Evolutionary conservation across 139 green algal species (phyloP).

Genomic region (Nannochloris sp.): DNA sequence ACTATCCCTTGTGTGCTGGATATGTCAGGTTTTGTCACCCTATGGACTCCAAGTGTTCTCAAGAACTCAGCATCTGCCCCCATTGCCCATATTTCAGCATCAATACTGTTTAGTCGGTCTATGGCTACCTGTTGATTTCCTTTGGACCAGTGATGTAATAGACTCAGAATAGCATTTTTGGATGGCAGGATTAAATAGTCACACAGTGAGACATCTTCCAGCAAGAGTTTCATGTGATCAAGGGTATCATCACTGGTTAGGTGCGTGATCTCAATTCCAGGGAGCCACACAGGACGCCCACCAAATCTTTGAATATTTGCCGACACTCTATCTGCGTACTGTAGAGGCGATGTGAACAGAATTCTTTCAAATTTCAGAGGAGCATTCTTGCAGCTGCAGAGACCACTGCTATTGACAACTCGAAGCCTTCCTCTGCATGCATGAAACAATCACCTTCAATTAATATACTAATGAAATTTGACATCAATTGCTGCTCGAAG

Average conservation of each 20-base stretch:
- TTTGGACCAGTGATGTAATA: slow-evolving; percentile 22
- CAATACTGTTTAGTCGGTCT: slow-evolving; percentile 19
- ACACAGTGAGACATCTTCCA: slow-evolving; percentile 11
- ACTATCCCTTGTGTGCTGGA: slow-evolving; percentile 61
- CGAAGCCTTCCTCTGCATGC: neutral
- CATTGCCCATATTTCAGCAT: slow-evolving; percentile 5
- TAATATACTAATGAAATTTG: neutral
- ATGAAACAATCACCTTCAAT: neutral
- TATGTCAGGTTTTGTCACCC: slow-evolving; percentile 14
- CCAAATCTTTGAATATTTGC: slow-evolving; percentile 39
- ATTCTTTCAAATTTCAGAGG: slow-evolving; percentile 31
- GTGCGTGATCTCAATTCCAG: slow-evolving; percentile 37
- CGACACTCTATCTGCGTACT: slow-evolving; percentile 54
- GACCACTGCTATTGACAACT: neutral
- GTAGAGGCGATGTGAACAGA: slow-evolving; percentile 46
- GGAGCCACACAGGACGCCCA: slow-evolving; percentile 47
- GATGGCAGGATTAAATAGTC: slow-evolving; percentile 57
- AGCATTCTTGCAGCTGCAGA: neutral
- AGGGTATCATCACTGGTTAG: slow-evolving; percentile 23
- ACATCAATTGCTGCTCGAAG: neutral
- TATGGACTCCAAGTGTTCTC: neutral
- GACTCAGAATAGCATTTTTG: slow-evolving; percentile 49
- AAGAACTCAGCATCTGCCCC: neutral
- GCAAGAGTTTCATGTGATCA: slow-evolving; percentile 12
- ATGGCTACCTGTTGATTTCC: slow-evolving; percentile 17